These are phyloP conservation scores for Inonotus hispidus DNA, from an alignment of 1,284 basidiomycete genomes.

Conservation along the genomic window DNA sequence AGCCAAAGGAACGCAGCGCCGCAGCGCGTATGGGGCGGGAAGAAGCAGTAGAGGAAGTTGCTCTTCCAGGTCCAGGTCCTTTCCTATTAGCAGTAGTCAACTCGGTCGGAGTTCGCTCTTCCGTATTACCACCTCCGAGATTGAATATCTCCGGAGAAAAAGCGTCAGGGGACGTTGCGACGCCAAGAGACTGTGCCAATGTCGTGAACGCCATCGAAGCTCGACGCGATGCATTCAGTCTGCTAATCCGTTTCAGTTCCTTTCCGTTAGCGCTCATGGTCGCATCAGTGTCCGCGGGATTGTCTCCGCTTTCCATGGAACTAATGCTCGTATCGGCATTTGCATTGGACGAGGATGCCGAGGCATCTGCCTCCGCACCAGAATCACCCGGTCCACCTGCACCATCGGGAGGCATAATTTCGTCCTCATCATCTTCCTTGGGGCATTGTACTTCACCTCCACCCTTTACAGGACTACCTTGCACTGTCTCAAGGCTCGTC, in stretches of 20 bases:
- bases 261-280: background rate
- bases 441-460: slow-evolving; percentile 22
- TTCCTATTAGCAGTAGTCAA: background rate
- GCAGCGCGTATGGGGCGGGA: slow-evolving; percentile 15
- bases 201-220: slow-evolving; percentile 54
- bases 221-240: slow-evolving; percentile 41
- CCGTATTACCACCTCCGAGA: background rate
- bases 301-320: background rate
- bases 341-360: background rate
- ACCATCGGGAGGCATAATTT: slow-evolving; percentile 14
- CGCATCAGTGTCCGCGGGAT: background rate
- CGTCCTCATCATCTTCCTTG: slow-evolving; percentile 23
- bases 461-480: slow-evolving; percentile 55
- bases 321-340: slow-evolving; percentile 1
- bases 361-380: background rate
- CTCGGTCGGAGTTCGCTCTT: background rate
- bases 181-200: slow-evolving; percentile 36
- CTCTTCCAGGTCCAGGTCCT: background rate
- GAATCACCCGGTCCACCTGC: slow-evolving; percentile 12
- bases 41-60: background rate
- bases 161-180: slow-evolving; percentile 22
- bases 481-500: slow-evolving; percentile 53
- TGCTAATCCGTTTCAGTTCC: slow-evolving; percentile 15
- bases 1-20: slow-evolving; percentile 2
- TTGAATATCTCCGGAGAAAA: slow-evolving; percentile 28